Base-by-base conservation (phyloP, 179 eudicot species). In the Amaranthus tricolor region DNA sequence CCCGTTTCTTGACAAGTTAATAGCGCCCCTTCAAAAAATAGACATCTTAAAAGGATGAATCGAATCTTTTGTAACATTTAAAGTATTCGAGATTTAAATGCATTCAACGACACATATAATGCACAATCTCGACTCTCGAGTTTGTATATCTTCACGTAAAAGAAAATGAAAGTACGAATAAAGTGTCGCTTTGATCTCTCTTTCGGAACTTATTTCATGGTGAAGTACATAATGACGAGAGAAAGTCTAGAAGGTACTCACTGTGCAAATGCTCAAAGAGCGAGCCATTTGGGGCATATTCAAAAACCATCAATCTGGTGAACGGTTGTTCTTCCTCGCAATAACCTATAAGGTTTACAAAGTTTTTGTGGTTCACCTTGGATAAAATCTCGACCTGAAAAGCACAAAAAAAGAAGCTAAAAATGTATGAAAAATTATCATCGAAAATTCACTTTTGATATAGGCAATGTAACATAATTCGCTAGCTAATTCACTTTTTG, bases 231-330 rank as follows among this genome's bases (percentile, higher is more conserved):
- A 73, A 5, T 50, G 1, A 11, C 3, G 24, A 44, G n/a, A 62
- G 19, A 54, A 64, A 15, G 48, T 15, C 45, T 63, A 47, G 43
- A 8, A 73, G 55, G 81, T 5, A 77, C 90, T 87, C 57, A 94
- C 98, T 82, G 71, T 94, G 92, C 78, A 94, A 76, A 86, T 94
- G 98, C 87, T 94, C 98, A 77, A 89, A 92, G 44, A 94, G 91
- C 40, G 96, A 92, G 76, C 98, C 98, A 74, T 88, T 90, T 68
- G 98, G 97, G 74, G 97, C 98, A 82, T 92, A 94, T 69, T 94
- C 98, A 17, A 94, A 94, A 19, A 87, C 92, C 89, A 94, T 70
- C 94, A 94, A 88, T 82, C 97, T 89, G 16, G 94, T 83, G 71
- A 90, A 94, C 63, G 94, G 97, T 71, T 80, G 76, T 47, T 89